Conservation (phyloP, 2,329 filamentous ascomycete species). For the Hymenotorrendiella dingleyae region DNA sequence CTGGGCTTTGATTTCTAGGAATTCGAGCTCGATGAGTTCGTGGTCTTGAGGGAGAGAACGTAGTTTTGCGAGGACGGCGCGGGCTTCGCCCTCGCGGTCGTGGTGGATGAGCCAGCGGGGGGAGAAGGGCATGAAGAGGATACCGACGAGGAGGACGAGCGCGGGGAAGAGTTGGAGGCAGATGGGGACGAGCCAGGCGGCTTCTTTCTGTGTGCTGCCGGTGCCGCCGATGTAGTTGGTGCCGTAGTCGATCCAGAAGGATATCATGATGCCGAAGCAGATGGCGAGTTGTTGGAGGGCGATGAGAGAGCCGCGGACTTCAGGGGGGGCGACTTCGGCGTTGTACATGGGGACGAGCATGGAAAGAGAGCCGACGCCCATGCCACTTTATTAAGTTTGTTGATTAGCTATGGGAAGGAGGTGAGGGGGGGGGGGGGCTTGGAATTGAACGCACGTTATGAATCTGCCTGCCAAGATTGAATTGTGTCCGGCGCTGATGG, state of each 20-base stretch:
- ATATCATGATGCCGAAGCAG: conserved; percentile 49
- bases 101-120: conserved; percentile 72
- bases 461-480: conserved; percentile 67
- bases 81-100: conserved; percentile 61
- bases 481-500: conserved; percentile 46
- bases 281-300: conserved; percentile 60
- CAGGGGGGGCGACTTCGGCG: conserved; percentile 50
- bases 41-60: conserved; percentile 56
- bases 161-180: conserved; percentile 66
- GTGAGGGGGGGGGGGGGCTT: too few relatives aligned
- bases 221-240: conserved; percentile 64
- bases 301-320: conserved; percentile 61
- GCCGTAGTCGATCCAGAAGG: conserved; percentile 58
- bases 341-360: conserved; percentile 57
- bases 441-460: conserved; percentile 53
- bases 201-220: conserved; percentile 51
- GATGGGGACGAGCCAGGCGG: conserved; percentile 69
- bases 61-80: conserved; percentile 55
- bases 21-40: conserved; percentile 67
- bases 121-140: conserved; percentile 75
- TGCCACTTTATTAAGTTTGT: conserved; percentile 39
- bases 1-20: conserved; percentile 77
- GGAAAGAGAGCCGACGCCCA: conserved; percentile 63
- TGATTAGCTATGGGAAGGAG: too few relatives aligned
- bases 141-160: conserved; percentile 59